phyloP scores from a whole-genome alignment of 139 green algal species.

The Micractinium sp. region DNA sequence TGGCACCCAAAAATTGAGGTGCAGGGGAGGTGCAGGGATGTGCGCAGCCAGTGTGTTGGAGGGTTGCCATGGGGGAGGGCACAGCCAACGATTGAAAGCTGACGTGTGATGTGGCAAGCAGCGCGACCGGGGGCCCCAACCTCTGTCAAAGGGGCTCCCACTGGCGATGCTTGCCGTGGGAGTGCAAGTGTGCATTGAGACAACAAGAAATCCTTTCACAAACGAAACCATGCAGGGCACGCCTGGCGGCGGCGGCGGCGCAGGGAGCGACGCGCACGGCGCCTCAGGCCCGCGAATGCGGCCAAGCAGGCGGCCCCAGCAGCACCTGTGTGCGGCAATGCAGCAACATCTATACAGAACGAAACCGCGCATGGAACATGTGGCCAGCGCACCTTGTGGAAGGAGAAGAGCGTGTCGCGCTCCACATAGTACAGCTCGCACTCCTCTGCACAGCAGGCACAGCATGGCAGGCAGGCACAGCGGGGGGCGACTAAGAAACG shows the following conservation, averaged over 20 bases:
- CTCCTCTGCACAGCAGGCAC: slow-evolving; percentile 51
- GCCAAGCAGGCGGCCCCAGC: no score
- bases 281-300: no score
- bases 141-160: slow-evolving; percentile 24
- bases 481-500: no score
- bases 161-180: slow-evolving; percentile 1
- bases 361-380: no score
- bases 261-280: no score
- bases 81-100: slow-evolving; percentile 35
- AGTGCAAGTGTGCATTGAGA: neutral
- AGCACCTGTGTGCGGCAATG: no score
- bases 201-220: no score
- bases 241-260: no score
- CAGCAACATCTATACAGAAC: no score
- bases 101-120: slow-evolving; percentile 1
- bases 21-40: neutral
- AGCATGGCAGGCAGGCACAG: neutral
- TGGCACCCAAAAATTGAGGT: neutral
- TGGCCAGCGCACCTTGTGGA: slow-evolving; percentile 75
- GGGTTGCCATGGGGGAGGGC: slow-evolving; percentile 17
- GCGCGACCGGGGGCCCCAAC: slow-evolving; percentile 21
- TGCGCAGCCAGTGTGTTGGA: slow-evolving; percentile 33
- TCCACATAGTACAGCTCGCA: slow-evolving; percentile 98
- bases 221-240: no score
- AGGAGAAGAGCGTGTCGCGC: slow-evolving; percentile 97